These are phyloP conservation scores for Sugiyamaella chiloensis DNA, from an alignment of 805 yeast species.

Conservation along the genomic window DNA sequence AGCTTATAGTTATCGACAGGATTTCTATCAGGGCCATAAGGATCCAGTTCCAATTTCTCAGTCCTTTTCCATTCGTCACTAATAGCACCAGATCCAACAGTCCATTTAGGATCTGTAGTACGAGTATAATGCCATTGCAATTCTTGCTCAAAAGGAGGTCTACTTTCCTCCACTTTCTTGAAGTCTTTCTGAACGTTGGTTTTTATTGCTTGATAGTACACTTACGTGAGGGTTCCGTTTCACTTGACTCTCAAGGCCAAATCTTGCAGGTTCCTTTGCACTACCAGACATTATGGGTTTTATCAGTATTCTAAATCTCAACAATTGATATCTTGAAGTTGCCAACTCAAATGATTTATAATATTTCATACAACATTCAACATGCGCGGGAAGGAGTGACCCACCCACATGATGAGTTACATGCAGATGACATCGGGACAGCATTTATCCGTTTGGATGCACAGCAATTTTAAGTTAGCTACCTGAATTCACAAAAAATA, in stretches of 20 bases:
- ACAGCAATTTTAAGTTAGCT: too few relatives aligned
- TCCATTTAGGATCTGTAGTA: slow-evolving; percentile 40
- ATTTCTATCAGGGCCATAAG: slow-evolving; percentile 40
- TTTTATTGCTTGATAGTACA: background rate
- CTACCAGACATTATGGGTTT: too few relatives aligned
- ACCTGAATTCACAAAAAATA: too few relatives aligned
- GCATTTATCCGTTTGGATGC: too few relatives aligned
- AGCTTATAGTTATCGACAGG: slow-evolving; percentile 48
- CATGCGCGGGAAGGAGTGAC: too few relatives aligned
- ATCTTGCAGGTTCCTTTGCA: slow-evolving; percentile 13
- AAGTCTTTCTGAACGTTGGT: slow-evolving; percentile 6
- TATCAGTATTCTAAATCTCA: too few relatives aligned
- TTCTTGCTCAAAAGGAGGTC: slow-evolving; percentile 25
- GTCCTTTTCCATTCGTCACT: slow-evolving; percentile 44
- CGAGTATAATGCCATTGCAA: slow-evolving; percentile 30
- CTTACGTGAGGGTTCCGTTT: slow-evolving; percentile 16
- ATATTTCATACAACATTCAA: too few relatives aligned
- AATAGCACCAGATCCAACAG: slow-evolving; percentile 47
- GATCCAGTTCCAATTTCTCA: slow-evolving; percentile 49
- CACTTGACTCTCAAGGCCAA: slow-evolving; percentile 16
- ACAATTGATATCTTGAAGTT: too few relatives aligned
- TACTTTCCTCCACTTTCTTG: slow-evolving; percentile 6
- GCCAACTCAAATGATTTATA: too few relatives aligned
- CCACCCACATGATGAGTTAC: too few relatives aligned
- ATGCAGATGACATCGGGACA: too few relatives aligned